Evolutionary conservation across 148 eudicot genomes (phyloP).

Genomic region (Rhododendron vialii): DNA sequence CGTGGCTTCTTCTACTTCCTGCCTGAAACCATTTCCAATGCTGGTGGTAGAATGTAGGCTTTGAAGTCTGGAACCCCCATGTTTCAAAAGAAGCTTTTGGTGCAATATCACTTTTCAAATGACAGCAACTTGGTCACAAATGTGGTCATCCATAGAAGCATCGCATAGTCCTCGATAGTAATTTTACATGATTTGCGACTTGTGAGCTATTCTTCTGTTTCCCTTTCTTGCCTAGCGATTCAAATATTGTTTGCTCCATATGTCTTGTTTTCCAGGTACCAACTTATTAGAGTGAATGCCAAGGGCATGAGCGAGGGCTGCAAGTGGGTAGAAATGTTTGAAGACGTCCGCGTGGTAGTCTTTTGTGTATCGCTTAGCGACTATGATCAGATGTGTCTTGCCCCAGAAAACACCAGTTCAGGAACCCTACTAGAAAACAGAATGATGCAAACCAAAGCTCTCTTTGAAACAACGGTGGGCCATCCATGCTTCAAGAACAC

Average conservation of each 20-base stretch:
- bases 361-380: slow-evolving; percentile 84
- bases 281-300: slow-evolving; percentile 86
- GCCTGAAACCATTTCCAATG: not conserved
- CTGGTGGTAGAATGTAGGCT: not conserved
- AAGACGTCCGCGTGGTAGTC: slow-evolving; percentile 81
- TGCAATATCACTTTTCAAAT: not conserved
- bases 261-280: slow-evolving; percentile 46
- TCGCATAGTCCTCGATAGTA: not conserved
- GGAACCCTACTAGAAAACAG: slow-evolving; percentile 58
- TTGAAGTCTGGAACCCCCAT: not conserved
- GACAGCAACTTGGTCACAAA: not conserved
- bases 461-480: slow-evolving; percentile 63
- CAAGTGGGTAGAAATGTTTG: slow-evolving; percentile 99
- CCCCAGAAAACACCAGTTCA: slow-evolving; percentile 37
- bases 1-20: not conserved
- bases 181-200: not conserved
- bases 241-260: not conserved
- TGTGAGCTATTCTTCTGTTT: not conserved
- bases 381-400: slow-evolving; percentile 66
- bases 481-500: slow-evolving; percentile 90
- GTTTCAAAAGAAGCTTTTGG: not conserved
- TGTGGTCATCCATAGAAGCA: not conserved
- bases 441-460: slow-evolving; percentile 76
- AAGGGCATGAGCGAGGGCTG: slow-evolving; percentile 90
- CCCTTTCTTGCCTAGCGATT: not conserved